Evolutionary conservation across 2,329 filamentous ascomycete species (phyloP), one percentile per base, ranked within the genome.

Genomic region (Orbilia blumenaviensis): DNA sequence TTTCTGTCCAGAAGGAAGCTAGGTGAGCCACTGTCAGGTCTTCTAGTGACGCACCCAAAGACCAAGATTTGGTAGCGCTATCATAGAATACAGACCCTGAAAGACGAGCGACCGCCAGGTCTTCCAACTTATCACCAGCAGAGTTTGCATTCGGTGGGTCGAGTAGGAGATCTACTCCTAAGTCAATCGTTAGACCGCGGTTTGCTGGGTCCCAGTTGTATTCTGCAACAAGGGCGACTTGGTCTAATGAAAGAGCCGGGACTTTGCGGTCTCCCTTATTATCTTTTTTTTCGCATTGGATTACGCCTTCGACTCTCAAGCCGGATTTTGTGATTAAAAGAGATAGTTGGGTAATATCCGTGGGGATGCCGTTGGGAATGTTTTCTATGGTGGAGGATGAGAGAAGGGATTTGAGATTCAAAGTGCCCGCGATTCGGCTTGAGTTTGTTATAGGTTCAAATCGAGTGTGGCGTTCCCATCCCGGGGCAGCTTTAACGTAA

Each of bases 341-440:
- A 18, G 29, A 21, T 34, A 67, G 62, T 10, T 64, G 44, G 27
- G 50, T 74, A 27, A 79, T 66, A 36, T 77, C 18, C 23, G 77
- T 68, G 12, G 78, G 78, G 29, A 79, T 76, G 34, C 58, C 77
- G 18, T 48, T 34, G 4, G 78, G 78, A 9, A 78, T 52, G 23
- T 73, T 77, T 4, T 21, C n/a, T 12, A 60, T 10, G 6, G 16
- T 25, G 12, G 21, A 14, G 9, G 16, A 23, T 7, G 54, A 41
- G 6, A 60, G 6, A 0, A 60, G 32, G n/a, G 16, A 25, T 41
- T 41, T 60, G 32, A 60, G 54, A 21, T 60, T 41, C 5, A 60
- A 16, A 16, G 1, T 48, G 21, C 3, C 21, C 4, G 44, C 44
- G 44, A 14, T 27, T 23, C n/a, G n/a, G n/a, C 41, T 41, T 58